phyloP scores from a whole-genome alignment of 2,329 filamentous ascomycete genomes.

The Aspergillus ruber region DNA sequence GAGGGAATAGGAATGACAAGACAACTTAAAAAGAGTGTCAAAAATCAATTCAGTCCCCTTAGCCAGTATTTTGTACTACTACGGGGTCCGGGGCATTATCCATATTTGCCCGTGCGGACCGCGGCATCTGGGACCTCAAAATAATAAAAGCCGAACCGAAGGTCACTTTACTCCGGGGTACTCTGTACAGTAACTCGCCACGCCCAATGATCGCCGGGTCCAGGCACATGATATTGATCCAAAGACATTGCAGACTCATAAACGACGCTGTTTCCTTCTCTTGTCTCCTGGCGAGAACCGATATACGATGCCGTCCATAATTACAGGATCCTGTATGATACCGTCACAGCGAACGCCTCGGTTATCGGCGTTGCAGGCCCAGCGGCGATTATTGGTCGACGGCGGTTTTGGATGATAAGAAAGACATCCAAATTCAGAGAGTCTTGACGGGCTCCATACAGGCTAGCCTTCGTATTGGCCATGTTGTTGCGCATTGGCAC shows the following conservation, averaged over 20 bases:
- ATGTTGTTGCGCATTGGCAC: too few relatives aligned
- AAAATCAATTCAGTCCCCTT: neutral
- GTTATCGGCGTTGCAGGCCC: conserved; percentile 1
- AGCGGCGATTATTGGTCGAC: neutral
- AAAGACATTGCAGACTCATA: neutral
- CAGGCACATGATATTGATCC: neutral
- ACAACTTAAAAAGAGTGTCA: neutral
- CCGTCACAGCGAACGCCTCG: conserved; percentile 19
- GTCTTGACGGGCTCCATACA: too few relatives aligned
- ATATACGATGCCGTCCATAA: conserved; percentile 17
- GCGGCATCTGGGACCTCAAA: neutral
- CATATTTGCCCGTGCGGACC: neutral
- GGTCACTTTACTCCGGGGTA: too few relatives aligned
- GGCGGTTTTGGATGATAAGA: neutral
- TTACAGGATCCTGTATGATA: conserved; percentile 19
- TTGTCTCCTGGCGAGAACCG: conserved; percentile 10
- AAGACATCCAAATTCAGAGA: too few relatives aligned
- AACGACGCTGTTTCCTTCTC: too few relatives aligned
- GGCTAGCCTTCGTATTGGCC: too few relatives aligned
- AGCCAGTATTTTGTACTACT: neutral
- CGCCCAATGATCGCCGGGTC: neutral
- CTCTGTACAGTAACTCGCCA: too few relatives aligned
- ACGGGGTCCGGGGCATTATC: neutral
- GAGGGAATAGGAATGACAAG: neutral
- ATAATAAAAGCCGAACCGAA: neutral